Evolutionary conservation across 805 yeast species (phyloP), one percentile per base, ranked within the genome.

Genomic region (Candida piceae): DNA sequence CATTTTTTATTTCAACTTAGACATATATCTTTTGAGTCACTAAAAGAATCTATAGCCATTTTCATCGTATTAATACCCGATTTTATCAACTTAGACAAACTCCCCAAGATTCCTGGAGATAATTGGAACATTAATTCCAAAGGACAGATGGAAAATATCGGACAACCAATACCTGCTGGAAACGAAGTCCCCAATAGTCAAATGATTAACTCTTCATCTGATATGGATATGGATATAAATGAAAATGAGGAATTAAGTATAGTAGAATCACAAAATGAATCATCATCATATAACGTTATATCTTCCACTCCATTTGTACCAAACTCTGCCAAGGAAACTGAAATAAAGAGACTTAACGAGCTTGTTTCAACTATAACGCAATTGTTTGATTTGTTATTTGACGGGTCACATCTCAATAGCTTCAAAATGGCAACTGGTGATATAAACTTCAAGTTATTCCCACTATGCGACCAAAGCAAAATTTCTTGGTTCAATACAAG

Each of bases 51-150:
- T 46, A 42, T 75, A 10, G 45, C 63, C 4, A 46, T 69, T 3
- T 75, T 79, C 42, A 48, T 69, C 8, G 65, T 76, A 32, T 36
- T 76, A n/a, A 56, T 68, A 2, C 51, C 72, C 16, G 65, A 66
- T 6, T 65, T 66, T 37, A 46, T 76, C 3, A 44, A 51, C 26
- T 33, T 61, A 11, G 39, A 36, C 1, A 30, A 42, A 3, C 37
- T 62, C 0, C 66, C 67, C 1, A 50, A 41, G 23, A 39, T 58
- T 4, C 29, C 32, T 7, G 65, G 62, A 4, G 59, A 49, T 24
- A 49, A 44, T 13, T 51, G 58, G 58, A 35, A 36, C 26, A 35
- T 49, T 4, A 39, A 42, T n/a, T 18, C 24, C 17, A 19, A 22
- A 15, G 42, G 40, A 4, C 6, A 16, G 13, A 34, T 35, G 7